A percentile compares a stretch with the other conserved stretches of the same genome.
phyloP scores from a whole-genome alignment of 106 monocot genomes.

The Dendrobium catenatum region DNA sequence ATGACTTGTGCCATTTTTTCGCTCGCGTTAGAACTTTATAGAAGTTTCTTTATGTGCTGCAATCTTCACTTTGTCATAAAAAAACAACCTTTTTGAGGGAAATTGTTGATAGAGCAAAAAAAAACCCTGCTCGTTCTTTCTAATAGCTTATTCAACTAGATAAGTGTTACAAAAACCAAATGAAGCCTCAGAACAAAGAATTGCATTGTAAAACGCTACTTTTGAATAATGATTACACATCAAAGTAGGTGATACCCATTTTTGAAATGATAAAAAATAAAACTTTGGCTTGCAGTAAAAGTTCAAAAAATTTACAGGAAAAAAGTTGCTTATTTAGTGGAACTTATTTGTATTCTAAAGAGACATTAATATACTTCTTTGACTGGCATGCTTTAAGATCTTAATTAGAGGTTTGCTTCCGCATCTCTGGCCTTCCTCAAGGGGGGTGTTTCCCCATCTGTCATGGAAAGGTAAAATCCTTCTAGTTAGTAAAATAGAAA shows the following conservation, averaged over 20 bases:
- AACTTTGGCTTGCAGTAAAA: not conserved
- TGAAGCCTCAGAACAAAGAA: not conserved
- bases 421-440: slow-evolving; percentile 60
- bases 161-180: not conserved
- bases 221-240: not conserved
- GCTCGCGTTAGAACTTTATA: too few relatives aligned
- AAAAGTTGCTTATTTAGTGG: not conserved
- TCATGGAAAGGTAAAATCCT: not conserved
- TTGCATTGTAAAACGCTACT: not conserved
- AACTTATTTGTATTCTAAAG: not conserved
- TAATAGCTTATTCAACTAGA: not conserved
- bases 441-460: slow-evolving; percentile 69
- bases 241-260: not conserved
- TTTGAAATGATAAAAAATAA: not conserved
- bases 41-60: not conserved
- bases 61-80: not conserved
- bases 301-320: not conserved
- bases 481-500: not conserved
- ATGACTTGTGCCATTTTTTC: too few relatives aligned
- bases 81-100: not conserved
- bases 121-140: not conserved
- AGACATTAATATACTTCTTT: not conserved
- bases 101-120: not conserved
- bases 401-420: slow-evolving; percentile 54
- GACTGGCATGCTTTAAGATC: slow-evolving; percentile 46